Conservation (phyloP, 129 eudicot species). For the Flaveria bidentis region DNA sequence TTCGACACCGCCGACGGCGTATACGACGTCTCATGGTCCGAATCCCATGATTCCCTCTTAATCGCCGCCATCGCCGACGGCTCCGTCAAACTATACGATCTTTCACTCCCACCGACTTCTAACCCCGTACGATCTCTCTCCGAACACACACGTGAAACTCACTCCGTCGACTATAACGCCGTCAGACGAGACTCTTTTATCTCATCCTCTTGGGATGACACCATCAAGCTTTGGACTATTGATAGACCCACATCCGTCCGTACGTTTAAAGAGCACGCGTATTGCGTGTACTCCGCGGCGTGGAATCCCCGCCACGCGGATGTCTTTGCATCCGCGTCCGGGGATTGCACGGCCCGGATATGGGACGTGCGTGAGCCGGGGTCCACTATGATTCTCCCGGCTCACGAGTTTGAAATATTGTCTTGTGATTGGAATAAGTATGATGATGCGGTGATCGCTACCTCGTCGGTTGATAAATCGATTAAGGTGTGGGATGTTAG, state of each 20-base stretch:
- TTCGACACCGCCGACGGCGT: slow-evolving; percentile 97
- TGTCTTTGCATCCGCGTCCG: slow-evolving; percentile 89
- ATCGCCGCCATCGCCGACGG: slow-evolving; percentile 97
- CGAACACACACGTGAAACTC: slow-evolving; percentile 90
- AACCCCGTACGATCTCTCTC: slow-evolving; percentile 80
- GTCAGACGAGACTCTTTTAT: slow-evolving; percentile 77
- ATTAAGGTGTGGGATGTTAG: slow-evolving; percentile 94
- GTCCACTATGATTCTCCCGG: slow-evolving; percentile 91
- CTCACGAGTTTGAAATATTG: slow-evolving; percentile 83
- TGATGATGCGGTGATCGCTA: slow-evolving; percentile 80
- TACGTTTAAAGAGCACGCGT: slow-evolving; percentile 92
- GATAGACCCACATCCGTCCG: slow-evolving; percentile 77
- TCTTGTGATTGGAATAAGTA: slow-evolving; percentile 93
- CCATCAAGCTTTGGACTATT: slow-evolving; percentile 85
- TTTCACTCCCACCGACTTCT: slow-evolving; percentile 69
- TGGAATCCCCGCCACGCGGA: slow-evolving; percentile 97
- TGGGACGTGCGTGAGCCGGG: slow-evolving; percentile 99
- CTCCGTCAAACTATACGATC: slow-evolving; percentile 83
- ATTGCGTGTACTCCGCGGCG: slow-evolving; percentile 79
- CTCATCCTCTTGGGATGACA: slow-evolving; percentile 88
- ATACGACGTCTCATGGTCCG: slow-evolving; percentile 93
- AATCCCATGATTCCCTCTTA: slow-evolving; percentile 81
- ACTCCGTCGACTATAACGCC: slow-evolving; percentile 80
- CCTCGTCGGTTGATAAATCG: slow-evolving; percentile 83
- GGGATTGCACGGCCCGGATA: slow-evolving; percentile 86